phyloP scores from a whole-genome alignment of 768 basidiomycete genomes.

The Panellus pusillus region DNA sequence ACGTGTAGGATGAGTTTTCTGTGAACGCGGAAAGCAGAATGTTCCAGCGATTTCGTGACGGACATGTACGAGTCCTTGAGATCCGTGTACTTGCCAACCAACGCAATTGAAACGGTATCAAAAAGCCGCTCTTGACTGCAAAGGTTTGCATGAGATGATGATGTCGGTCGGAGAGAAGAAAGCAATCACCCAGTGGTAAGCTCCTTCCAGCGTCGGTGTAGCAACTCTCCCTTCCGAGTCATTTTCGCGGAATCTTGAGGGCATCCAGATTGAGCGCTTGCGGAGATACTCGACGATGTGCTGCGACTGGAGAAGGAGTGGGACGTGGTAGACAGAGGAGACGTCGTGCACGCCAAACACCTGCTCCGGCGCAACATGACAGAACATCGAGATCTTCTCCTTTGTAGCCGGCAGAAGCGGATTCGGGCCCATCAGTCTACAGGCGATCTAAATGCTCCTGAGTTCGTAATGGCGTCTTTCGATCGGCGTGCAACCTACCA shows the following conservation, averaged over 20 bases:
- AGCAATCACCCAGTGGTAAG: constrained; percentile 72
- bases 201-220: constrained; percentile 79
- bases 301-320: constrained; percentile 86
- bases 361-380: constrained; percentile 86
- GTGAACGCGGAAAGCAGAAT: constrained; percentile 91
- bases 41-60: constrained; percentile 94
- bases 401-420: constrained; percentile 85
- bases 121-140: constrained; percentile 89
- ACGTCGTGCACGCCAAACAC: constrained; percentile 97
- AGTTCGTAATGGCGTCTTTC: not conserved
- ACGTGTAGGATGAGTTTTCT: constrained; percentile 82
- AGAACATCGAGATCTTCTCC: constrained; percentile 98
- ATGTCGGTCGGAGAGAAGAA: not conserved
- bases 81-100: constrained; percentile 97
- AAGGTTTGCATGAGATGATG: constrained; percentile 1
- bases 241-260: constrained; percentile 57
- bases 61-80: constrained; percentile 99
- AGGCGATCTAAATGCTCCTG: constrained; percentile 71
- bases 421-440: constrained; percentile 78
- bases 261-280: constrained; percentile 70
- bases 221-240: constrained; percentile 56
- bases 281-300: constrained; percentile 86
- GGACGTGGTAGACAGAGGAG: constrained; percentile 95
- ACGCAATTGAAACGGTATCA: constrained; percentile 83
- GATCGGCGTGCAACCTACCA: constrained; percentile 51